Evolutionary conservation across 495 filamentous ascomycete species (phyloP), one percentile per base, ranked within the genome.

Genomic region (Trichoderma gamsii): DNA sequence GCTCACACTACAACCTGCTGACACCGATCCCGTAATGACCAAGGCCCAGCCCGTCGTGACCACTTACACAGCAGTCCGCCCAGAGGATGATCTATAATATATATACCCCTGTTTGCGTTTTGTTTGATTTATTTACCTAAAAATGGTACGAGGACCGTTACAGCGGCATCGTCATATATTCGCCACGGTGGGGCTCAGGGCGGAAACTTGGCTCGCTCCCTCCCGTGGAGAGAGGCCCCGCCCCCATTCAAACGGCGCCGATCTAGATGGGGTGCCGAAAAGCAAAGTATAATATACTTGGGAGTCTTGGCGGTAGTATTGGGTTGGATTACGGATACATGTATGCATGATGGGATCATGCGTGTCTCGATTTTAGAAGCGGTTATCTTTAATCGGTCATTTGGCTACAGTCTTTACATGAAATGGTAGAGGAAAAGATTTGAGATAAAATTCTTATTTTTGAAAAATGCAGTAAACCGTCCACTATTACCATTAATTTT

Each of bases 141-240:
- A 38, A 13, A 29, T 61, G 23, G 29, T 61, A 25, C 29, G 9
- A 27, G 3, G 27, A 23, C 9, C 16, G 23, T 32, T 13, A 29
- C 29, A 32, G 0, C 56, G 2, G 9, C 23, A 15, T 61, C 56
- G n/a, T 13, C 56, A 12, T 32, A 38, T 38, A 38, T 38, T 38
- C n/a, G 56, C 25, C 56, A 61, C 9, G 56, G 56, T 61, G 56
- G 56, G 56, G 27, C 56, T 27, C 8, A 5, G 12, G n/a, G 11
- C 56, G 23, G 56, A 32, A 32, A 25, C 56, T 61, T 61, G 56
- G 35, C 56, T 61, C n/a, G 56, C 56, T 29, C 4, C 56, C 56
- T 29, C 13, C 56, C 51, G 23, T 12, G n/a, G n/a, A 3, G 29
- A 32, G 56, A 35, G 56, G 51, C 16, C 56, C n/a, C 56, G 16